Evolutionary conservation across 1,139 yeast genomes (phyloP), one percentile per base, ranked within the genome.

Genomic region (Yamadazyma pseudoaaseri): DNA sequence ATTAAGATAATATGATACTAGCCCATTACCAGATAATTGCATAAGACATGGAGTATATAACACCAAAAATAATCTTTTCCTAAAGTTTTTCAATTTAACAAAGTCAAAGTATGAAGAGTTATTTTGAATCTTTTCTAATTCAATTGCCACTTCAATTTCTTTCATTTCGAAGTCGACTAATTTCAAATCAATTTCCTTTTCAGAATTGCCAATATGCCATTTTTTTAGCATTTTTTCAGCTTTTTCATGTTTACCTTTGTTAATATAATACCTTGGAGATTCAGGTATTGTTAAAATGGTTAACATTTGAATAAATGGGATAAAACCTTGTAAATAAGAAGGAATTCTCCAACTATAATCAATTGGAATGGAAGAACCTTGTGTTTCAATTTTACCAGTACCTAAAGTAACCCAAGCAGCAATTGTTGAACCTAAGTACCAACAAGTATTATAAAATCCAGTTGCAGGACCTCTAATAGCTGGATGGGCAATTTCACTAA

Each of bases 361-460:
- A 41, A 58, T 52, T 17, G 37, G 29, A 3, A 24, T 18, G 6
- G 20, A 18, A 18, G 20, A 18, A 18, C 20, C 20, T 7, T 18
- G 20, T 18, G 20, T 18, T 16, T 14, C 34, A n/a, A 65, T 44
- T 13, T 52, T 48, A 36, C 65, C 58, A 11, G 76, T 64, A 32
- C 79, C 79, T 41, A 61, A 73, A 11, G 28, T 31, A 22, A 70
- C 62, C 72, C 77, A 66, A 2, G 82, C 73, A 3, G 81, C 80
- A 31, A 77, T 44, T 18, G 71, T 51, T 7, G 80, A 73, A 30
- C 82, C 82, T 29, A 73, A 45, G 67, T 52, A 62, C 71, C 74
- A 71, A 56, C 50, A 79, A 47, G 28, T 70, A 58, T 70, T 73
- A 51, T 65, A 75, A 27, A 63, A 51, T 16, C 73, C 58, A 16